Conservation (phyloP, 805 yeast genomes). For the Yamadazyma endophytica region DNA sequence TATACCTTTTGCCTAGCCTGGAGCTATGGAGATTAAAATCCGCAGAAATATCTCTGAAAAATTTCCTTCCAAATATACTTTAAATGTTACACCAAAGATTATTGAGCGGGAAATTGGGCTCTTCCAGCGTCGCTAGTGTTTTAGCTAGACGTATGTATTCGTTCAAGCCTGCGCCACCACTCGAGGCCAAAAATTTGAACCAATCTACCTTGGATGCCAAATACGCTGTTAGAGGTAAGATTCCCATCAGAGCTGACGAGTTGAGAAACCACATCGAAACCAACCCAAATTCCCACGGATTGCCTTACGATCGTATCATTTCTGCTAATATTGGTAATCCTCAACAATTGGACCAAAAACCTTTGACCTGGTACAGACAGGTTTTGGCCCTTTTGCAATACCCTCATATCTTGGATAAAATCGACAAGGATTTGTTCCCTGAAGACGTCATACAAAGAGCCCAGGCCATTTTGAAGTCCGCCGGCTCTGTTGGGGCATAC, state of each 20-base stretch:
- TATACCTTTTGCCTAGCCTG: too few relatives aligned
- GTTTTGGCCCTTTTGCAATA: conserved; percentile 82
- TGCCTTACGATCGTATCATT: conserved; percentile 77
- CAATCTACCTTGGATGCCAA: conserved; percentile 76
- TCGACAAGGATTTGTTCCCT: conserved; percentile 37
- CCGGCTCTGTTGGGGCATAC: conserved; percentile 92
- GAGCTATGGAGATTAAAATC: too few relatives aligned
- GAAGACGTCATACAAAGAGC: conserved; percentile 77
- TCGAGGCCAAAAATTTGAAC: conserved; percentile 51
- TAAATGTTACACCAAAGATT: too few relatives aligned
- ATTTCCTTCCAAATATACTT: too few relatives aligned
- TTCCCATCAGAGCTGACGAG: conserved; percentile 93
- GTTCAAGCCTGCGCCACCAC: conserved; percentile 11
- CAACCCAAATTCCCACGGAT: conserved; percentile 48
- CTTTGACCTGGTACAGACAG: conserved; percentile 92
- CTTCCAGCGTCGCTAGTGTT: too few relatives aligned
- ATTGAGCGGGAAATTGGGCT: too few relatives aligned
- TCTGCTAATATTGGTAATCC: conserved; percentile 97
- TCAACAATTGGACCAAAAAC: conserved; percentile 91
- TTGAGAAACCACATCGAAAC: conserved; percentile 51
- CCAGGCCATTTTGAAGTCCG: conserved; percentile 47
- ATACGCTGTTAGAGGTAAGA: conserved; percentile 93
- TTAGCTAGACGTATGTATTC: too few relatives aligned
- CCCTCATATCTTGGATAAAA: conserved; percentile 55
- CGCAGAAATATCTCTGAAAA: too few relatives aligned